A percentile compares a stretch with the other conserved stretches of the same genome.
These are phyloP conservation scores for Cladosporium colombiae DNA, from an alignment of 2,329 filamentous ascomycete species.

Conservation along the genomic window DNA sequence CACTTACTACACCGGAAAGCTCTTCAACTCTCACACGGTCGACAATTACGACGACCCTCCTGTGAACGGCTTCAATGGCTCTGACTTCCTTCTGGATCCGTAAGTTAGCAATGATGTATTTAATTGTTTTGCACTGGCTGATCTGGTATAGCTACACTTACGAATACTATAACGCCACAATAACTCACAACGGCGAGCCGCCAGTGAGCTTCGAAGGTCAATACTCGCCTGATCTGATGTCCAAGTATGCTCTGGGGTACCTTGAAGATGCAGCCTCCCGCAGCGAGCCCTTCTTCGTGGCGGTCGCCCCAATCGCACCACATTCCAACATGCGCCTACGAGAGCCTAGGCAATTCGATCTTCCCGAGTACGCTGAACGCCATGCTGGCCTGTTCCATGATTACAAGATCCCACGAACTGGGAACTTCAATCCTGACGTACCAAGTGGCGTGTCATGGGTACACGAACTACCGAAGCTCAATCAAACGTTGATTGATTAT, in stretches of 20 bases:
- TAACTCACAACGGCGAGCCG: slow-evolving; percentile 59
- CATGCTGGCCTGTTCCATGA: slow-evolving; percentile 64
- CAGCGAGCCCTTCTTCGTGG: slow-evolving; percentile 66
- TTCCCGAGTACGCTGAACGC: slow-evolving; percentile 47
- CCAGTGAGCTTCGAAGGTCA: slow-evolving; percentile 58
- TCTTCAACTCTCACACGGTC: slow-evolving; percentile 65
- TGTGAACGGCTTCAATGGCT: slow-evolving; percentile 61
- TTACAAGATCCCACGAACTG: slow-evolving; percentile 60
- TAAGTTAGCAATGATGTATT: neutral
- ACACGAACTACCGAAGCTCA: slow-evolving; percentile 45
- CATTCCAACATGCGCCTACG: slow-evolving; percentile 43
- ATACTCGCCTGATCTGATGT: slow-evolving; percentile 62
- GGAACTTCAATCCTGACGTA: slow-evolving; percentile 64
- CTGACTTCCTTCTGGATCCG: slow-evolving; percentile 37
- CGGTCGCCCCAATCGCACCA: slow-evolving; percentile 65
- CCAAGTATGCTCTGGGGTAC: slow-evolving; percentile 60
- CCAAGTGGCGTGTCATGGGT: slow-evolving; percentile 52
- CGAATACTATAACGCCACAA: slow-evolving; percentile 65
- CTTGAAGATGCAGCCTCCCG: slow-evolving; percentile 60
- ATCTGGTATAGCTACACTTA: slow-evolving; percentile 53
- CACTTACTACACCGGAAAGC: slow-evolving; percentile 73
- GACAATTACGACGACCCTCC: slow-evolving; percentile 62
- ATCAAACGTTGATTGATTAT: slow-evolving; percentile 50
- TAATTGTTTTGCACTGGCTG: neutral
- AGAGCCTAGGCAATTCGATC: slow-evolving; percentile 11